Evolutionary conservation across 495 filamentous ascomycete species (phyloP).

Genomic region (Penicillium roqueforti): DNA sequence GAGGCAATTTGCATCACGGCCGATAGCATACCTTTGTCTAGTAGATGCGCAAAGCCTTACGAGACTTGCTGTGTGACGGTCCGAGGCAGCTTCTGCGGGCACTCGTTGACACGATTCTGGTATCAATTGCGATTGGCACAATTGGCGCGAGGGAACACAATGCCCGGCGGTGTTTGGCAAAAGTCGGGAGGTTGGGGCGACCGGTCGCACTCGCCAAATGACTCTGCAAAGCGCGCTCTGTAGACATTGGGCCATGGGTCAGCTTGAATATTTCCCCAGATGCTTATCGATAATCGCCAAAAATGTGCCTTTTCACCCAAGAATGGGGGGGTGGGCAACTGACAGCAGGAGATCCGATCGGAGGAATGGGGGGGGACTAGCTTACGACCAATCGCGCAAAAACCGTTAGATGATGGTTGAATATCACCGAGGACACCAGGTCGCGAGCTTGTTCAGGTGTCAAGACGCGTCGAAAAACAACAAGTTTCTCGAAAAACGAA

Average conservation of each 20-base stretch:
- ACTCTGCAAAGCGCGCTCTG: slow-evolving; percentile 21
- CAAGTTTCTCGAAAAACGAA: slow-evolving; percentile 13
- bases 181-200: slow-evolving; percentile 18
- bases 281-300: slow-evolving; percentile 22
- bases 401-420: slow-evolving; percentile 6
- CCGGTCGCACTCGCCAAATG: slow-evolving; percentile 30
- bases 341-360: slow-evolving; percentile 56
- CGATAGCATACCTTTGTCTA: slow-evolving; percentile 22
- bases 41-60: slow-evolving; percentile 11
- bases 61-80: slow-evolving; percentile 12
- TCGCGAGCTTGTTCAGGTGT: slow-evolving; percentile 35
- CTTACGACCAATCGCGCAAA: slow-evolving; percentile 19
- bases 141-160: slow-evolving; percentile 23
- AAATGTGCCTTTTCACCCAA: slow-evolving; percentile 16
- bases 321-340: slow-evolving; percentile 9
- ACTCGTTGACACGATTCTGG: slow-evolving; percentile 5
- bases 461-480: slow-evolving; percentile 37
- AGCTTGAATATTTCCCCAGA: slow-evolving; percentile 12
- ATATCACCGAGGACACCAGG: slow-evolving; percentile 10
- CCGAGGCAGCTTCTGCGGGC: slow-evolving; percentile 11
- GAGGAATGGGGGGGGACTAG: slow-evolving; percentile 40
- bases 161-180: slow-evolving; percentile 20
- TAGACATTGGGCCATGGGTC: slow-evolving; percentile 8
- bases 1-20: slow-evolving; percentile 12
- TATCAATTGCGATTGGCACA: slow-evolving; percentile 16